phyloP scores from a whole-genome alignment of 2,329 filamentous ascomycete genomes.

The Metarhizium album region DNA sequence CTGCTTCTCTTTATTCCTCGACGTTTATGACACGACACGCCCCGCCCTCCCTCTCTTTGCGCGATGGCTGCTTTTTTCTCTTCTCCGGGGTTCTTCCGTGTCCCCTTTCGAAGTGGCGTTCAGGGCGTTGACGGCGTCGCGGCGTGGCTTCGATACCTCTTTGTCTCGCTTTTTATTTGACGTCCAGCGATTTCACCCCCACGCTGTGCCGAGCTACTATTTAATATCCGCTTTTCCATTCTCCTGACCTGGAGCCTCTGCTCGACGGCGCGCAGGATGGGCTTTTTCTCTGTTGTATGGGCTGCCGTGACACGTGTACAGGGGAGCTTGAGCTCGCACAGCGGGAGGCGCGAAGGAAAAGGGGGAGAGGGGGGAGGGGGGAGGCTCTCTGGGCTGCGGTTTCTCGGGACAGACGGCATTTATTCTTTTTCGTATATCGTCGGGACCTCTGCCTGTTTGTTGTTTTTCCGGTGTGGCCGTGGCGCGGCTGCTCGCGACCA shows the following conservation, averaged over 20 bases:
- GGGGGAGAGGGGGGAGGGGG: too few species aligned
- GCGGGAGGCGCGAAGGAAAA: too few species aligned
- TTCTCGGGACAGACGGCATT: not conserved
- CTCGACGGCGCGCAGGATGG: not conserved
- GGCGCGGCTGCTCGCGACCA: too few species aligned
- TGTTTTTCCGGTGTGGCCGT: too few species aligned
- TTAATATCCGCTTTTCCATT: not conserved
- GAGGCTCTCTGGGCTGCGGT: not conserved
- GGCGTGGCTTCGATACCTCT: constrained; percentile 20
- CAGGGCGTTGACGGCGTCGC: constrained; percentile 20
- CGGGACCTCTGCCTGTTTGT: not conserved
- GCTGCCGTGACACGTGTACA: not conserved
- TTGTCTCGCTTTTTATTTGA: constrained; percentile 2
- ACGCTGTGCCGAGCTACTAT: not conserved
- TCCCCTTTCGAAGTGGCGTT: constrained; percentile 16
- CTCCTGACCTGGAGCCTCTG: not conserved
- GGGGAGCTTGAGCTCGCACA: not conserved
- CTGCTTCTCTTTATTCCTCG: not conserved
- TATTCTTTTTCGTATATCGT: not conserved
- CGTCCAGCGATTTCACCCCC: not conserved
- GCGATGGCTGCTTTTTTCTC: not conserved
- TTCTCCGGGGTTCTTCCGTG: not conserved
- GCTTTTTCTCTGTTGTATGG: not conserved
- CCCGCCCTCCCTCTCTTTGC: not conserved
- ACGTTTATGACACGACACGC: not conserved